phyloP scores from a whole-genome alignment of 2,329 filamentous ascomycete genomes.

The Diplocarpon mali region DNA sequence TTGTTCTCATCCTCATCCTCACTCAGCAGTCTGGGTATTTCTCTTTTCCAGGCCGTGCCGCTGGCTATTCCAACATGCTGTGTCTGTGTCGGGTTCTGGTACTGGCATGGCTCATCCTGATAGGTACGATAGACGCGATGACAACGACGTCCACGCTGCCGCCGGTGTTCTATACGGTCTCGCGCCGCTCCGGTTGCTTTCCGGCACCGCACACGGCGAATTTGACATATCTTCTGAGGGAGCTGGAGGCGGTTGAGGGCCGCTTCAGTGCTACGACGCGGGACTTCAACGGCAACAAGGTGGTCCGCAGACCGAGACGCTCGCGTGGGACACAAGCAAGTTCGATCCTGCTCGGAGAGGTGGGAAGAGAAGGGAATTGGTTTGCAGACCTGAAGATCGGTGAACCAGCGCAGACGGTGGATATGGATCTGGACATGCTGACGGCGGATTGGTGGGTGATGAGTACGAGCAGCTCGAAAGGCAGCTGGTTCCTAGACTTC shows the following conservation, averaged over 20 bases:
- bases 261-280: constrained; percentile 15
- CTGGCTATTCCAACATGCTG: no score
- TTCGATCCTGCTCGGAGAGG: constrained; percentile 13
- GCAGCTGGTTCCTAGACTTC: constrained; percentile 10
- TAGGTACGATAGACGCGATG: not conserved
- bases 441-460: constrained; percentile 15
- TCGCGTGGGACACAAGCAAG: constrained; percentile 11
- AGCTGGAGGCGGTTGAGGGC: constrained; percentile 8
- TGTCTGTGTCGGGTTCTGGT: no score
- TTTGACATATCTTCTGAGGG: constrained; percentile 9
- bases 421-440: constrained; percentile 19
- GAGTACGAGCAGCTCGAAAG: constrained; percentile 12
- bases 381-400: constrained; percentile 13
- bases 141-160: constrained; percentile 4
- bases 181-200: constrained; percentile 13
- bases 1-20: no score
- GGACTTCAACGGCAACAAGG: constrained; percentile 10
- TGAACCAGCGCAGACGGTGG: constrained; percentile 13
- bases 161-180: constrained; percentile 14
- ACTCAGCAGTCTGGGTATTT: no score
- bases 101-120: not conserved
- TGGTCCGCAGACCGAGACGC: constrained; percentile 12
- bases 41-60: no score
- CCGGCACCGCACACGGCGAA: constrained; percentile 10
- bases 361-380: constrained; percentile 15